A percentile compares a stretch with the other conserved stretches of the same genome.
These are phyloP conservation scores for Puccinellia tenuiflora DNA, from an alignment of 176 grass and related monocot genomes.

Conservation along the genomic window DNA sequence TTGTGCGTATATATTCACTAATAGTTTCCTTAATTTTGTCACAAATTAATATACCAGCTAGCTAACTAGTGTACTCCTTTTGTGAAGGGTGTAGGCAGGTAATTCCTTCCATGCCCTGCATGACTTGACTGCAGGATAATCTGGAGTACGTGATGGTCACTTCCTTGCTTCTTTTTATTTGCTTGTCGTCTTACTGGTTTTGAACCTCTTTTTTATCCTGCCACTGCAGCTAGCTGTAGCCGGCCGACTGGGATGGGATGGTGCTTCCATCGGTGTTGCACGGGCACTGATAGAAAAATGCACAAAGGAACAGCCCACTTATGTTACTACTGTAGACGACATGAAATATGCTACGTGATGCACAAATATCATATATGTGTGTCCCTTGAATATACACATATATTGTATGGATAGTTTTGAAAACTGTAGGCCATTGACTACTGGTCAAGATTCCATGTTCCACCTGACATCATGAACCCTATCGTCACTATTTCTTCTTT, in stretches of 20 bases:
- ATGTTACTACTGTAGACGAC: conserved; percentile 47
- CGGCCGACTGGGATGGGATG: conserved; percentile 38
- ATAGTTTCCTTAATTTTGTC: background rate
- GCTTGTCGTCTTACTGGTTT: background rate
- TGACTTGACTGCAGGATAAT: conserved; percentile 43
- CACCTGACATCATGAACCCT: conserved; percentile 24
- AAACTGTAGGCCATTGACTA: conserved; percentile 6
- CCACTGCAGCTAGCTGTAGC: background rate
- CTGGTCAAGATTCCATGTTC: conserved; percentile 35
- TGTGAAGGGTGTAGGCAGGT: background rate
- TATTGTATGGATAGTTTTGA: conserved; percentile 23
- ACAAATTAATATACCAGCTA: background rate
- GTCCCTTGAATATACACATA: conserved; percentile 34
- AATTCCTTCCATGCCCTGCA: conserved; percentile 38
- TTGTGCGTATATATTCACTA: background rate
- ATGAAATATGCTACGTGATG: conserved; percentile 44
- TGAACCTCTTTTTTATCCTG: conserved; percentile 1
- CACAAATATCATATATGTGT: conserved; percentile 43
- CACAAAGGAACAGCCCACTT: conserved; percentile 18
- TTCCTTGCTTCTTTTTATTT: conserved; percentile 9
- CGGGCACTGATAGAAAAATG: conserved; percentile 32
- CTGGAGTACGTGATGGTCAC: conserved; percentile 24
- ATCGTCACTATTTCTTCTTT: background rate
- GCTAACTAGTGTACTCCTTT: background rate
- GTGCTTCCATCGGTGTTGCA: conserved; percentile 33